Conservation (phyloP, 371 early-diverging fungal genomes). For the Syncephalastrum sp. region DNA sequence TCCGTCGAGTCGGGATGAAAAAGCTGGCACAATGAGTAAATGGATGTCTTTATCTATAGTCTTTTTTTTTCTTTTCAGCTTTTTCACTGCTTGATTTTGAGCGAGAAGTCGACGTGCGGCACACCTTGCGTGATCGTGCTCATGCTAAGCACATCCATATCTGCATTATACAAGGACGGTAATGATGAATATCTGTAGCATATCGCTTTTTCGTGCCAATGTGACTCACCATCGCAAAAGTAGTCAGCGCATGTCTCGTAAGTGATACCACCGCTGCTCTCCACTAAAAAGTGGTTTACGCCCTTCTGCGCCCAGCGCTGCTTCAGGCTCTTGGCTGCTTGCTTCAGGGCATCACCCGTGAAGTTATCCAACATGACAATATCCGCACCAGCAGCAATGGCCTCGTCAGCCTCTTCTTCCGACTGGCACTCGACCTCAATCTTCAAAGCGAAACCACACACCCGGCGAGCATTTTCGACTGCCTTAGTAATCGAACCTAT, state of each 20-base stretch:
- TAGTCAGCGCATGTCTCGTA: slow-evolving; percentile 80
- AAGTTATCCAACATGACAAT: slow-evolving; percentile 94
- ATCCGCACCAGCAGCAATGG: slow-evolving; percentile 96
- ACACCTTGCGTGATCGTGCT: slow-evolving; percentile 94
- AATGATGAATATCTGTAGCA: slow-evolving; percentile 1
- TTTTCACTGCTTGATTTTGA: slow-evolving; percentile 66
- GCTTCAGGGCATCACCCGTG: slow-evolving; percentile 59
- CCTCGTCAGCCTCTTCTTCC: slow-evolving; percentile 93
- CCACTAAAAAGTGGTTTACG: slow-evolving; percentile 77
- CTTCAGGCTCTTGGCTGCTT: slow-evolving; percentile 73
- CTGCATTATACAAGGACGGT: slow-evolving; percentile 28
- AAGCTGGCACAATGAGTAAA: no score
- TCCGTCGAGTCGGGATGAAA: no score
- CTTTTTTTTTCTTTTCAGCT: slow-evolving; percentile 9
- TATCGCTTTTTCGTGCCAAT: not conserved
- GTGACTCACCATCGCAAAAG: slow-evolving; percentile 71
- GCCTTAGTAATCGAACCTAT: slow-evolving; percentile 90
- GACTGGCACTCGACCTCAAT: slow-evolving; percentile 96
- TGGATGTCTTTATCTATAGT: no score
- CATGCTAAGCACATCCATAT: slow-evolving; percentile 92
- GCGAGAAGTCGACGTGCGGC: slow-evolving; percentile 94
- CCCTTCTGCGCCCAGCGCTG: slow-evolving; percentile 66
- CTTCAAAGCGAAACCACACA: slow-evolving; percentile 91
- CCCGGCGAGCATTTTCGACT: slow-evolving; percentile 75
- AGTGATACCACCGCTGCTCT: slow-evolving; percentile 95